Evolutionary conservation across 2,329 filamentous ascomycete genomes (phyloP).

Genomic region (Penicillium olsonii): DNA sequence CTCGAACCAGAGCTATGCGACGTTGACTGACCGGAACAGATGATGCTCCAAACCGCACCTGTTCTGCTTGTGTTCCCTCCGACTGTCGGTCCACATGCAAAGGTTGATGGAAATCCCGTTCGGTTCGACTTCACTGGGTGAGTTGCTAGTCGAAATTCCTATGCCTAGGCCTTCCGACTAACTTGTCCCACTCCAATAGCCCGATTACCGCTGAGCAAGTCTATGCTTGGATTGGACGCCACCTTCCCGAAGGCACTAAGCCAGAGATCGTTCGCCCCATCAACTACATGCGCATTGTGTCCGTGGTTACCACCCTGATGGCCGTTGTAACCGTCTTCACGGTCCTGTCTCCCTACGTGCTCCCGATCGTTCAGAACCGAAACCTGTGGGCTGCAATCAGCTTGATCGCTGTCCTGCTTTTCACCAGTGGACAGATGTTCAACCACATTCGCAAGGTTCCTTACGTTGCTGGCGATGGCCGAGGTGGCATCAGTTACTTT

Average conservation of each 20-base stretch:
- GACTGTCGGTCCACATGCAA: conserved; percentile 77
- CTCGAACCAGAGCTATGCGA: background rate
- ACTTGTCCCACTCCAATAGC: conserved; percentile 46
- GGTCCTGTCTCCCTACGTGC: conserved; percentile 73
- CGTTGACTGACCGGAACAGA: conserved; percentile 52
- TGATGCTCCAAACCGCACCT: conserved; percentile 91
- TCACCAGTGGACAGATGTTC: conserved; percentile 98
- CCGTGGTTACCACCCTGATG: conserved; percentile 67
- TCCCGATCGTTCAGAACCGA: conserved; percentile 82
- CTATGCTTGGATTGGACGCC: conserved; percentile 74
- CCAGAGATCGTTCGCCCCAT: conserved; percentile 79
- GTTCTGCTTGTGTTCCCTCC: conserved; percentile 86
- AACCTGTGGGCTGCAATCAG: conserved; percentile 92
- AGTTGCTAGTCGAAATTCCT: conserved; percentile 30
- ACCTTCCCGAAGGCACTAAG: conserved; percentile 76
- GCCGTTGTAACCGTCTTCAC: conserved; percentile 68
- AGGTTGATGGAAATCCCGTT: conserved; percentile 65
- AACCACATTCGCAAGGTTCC: conserved; percentile 97
- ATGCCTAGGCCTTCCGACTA: conserved; percentile 3
- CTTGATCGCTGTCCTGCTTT: conserved; percentile 84
- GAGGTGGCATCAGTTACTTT: conserved; percentile 86
- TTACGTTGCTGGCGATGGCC: conserved; percentile 82
- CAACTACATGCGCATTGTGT: conserved; percentile 78
- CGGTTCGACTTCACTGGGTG: conserved; percentile 89
- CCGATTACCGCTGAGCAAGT: conserved; percentile 74